These are phyloP conservation scores for Strigomonas culicis DNA, from an alignment of 208 protist species.

Conservation along the genomic window DNA sequence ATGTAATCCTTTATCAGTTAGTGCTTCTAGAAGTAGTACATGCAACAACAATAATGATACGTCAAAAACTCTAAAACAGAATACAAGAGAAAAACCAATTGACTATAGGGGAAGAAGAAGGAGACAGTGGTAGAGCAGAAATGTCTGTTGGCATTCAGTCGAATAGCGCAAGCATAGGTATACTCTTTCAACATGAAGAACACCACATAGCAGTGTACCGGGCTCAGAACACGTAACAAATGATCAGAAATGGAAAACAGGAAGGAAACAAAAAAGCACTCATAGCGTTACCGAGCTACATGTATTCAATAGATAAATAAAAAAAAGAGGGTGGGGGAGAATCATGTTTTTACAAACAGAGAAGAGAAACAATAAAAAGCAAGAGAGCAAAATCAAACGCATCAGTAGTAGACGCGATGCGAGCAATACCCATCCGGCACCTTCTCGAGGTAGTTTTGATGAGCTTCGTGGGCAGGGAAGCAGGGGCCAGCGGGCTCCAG, in stretches of 20 bases:
- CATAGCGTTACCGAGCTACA: neutral
- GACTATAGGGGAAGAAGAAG: no score
- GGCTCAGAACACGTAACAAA: no score
- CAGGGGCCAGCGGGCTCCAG: slow-evolving; percentile 65
- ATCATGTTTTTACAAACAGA: neutral
- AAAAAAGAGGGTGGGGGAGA: slow-evolving; percentile 3
- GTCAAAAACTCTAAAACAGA: neutral
- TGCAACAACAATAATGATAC: neutral
- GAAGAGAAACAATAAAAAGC: neutral
- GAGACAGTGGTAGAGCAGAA: no score
- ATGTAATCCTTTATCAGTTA: neutral
- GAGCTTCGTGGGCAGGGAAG: slow-evolving; percentile 86
- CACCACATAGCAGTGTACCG: no score
- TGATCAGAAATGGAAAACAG: neutral
- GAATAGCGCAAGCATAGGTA: no score
- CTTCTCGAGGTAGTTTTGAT: slow-evolving; percentile 85
- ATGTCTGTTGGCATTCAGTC: no score
- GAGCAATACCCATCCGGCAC: slow-evolving; percentile 77
- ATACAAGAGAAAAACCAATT: neutral
- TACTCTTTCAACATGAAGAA: no score
- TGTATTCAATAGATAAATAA: neutral
- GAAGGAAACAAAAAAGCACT: neutral
- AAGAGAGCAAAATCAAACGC: neutral
- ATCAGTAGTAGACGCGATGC: slow-evolving; percentile 76
- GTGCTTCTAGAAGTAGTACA: neutral